Percentiles rank a stretch among this genome's conserved stretches.
Evolutionary conservation across 2,329 filamentous ascomycete species (phyloP).

Genomic region (Cytospora mali): DNA sequence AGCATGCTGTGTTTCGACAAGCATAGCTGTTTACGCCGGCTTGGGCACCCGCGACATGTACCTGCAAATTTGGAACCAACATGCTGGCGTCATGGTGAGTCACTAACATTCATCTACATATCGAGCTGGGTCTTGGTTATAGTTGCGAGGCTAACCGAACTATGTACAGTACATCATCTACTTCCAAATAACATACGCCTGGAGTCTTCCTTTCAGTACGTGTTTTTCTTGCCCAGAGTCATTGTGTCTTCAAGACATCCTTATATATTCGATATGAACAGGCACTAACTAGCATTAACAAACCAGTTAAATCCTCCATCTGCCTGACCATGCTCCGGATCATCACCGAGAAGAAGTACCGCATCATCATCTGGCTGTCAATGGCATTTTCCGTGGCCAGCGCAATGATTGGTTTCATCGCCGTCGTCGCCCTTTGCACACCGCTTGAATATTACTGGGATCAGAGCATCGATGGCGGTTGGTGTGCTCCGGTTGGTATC

Average conservation of each 20-base stretch:
- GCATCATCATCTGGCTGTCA: conserved; percentile 3
- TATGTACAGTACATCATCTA: conserved; percentile 2
- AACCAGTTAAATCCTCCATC: conserved; percentile 16
- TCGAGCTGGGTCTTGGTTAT: no score
- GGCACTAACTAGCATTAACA: neutral
- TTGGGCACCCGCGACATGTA: conserved; percentile 6
- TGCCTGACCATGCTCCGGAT: conserved; percentile 20
- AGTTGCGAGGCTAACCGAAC: neutral
- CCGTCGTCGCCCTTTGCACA: conserved; percentile 13
- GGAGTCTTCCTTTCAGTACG: conserved; percentile 17
- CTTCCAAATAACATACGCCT: conserved; percentile 19
- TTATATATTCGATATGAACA: neutral
- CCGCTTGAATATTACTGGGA: conserved; percentile 12
- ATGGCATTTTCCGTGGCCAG: conserved; percentile 5
- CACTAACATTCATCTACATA: neutral
- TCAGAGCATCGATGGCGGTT: conserved; percentile 2
- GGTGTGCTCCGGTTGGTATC: conserved; percentile 12
- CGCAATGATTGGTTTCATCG: conserved; percentile 12
- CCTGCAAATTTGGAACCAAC: conserved; percentile 10
- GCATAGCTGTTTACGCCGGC: conserved; percentile 6
- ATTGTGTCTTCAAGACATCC: neutral
- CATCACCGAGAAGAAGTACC: conserved; percentile 6
- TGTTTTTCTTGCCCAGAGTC: neutral
- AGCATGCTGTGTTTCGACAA: conserved; percentile 9
- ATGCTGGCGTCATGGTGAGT: conserved; percentile 3